Conservation (phyloP, 1,284 basidiomycete species). For the Leccinum fallax region DNA sequence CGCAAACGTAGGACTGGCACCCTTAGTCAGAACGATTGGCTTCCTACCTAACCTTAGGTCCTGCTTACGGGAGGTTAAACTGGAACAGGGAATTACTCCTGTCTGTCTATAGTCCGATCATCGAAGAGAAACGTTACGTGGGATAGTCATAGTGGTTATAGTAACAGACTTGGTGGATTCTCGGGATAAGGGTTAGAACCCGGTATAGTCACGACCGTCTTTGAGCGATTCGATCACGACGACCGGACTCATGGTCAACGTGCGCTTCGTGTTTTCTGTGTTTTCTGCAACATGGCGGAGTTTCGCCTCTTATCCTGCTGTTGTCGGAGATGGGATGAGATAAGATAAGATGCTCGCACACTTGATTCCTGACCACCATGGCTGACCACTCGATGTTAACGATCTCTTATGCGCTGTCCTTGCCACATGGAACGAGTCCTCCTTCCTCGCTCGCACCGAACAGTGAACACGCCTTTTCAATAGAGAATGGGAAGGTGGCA, state of each 20-base stretch:
- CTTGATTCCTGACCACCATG: conserved; percentile 32
- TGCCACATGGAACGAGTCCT: conserved; percentile 37
- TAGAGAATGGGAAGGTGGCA: conserved; percentile 22
- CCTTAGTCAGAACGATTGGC: conserved; percentile 19
- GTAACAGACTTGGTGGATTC: conserved; percentile 74
- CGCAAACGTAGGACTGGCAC: conserved; percentile 48
- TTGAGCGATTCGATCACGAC: conserved; percentile 93
- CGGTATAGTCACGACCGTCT: conserved; percentile 91
- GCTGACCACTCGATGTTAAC: conserved; percentile 37
- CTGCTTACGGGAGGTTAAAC: background rate
- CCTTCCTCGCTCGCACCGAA: conserved; percentile 25
- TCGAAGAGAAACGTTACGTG: background rate
- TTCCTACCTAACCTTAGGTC: background rate
- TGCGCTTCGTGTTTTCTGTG: conserved; percentile 94
- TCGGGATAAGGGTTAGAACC: conserved; percentile 74
- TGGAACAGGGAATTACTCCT: conserved; percentile 44
- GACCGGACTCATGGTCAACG: conserved; percentile 83
- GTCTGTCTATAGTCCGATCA: conserved; percentile 7
- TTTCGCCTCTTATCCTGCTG: conserved; percentile 85
- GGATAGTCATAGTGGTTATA: conserved; percentile 35
- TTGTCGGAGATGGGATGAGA: conserved; percentile 46
- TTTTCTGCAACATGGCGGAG: conserved; percentile 71
- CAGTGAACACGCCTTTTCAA: conserved; percentile 31
- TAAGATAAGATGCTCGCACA: conserved; percentile 8
- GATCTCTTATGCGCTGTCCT: conserved; percentile 53